phyloP scores from a whole-genome alignment of 129 eudicot genomes.

The Centrapalus pauciflorus region DNA sequence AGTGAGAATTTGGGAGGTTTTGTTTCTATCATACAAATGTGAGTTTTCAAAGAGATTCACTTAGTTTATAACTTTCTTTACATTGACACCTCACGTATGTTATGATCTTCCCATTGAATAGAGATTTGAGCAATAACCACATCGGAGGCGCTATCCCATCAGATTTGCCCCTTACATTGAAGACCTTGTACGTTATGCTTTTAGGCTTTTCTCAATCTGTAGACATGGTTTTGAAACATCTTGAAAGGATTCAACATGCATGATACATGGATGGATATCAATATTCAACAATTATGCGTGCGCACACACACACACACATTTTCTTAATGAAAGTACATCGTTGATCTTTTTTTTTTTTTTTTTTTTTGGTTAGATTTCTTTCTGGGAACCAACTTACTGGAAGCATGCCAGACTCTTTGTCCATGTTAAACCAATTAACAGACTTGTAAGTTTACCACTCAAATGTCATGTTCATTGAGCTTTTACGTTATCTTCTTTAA shows the following conservation, averaged over 20 bases:
- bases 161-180: conserved; percentile 52
- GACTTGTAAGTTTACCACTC: conserved; percentile 51
- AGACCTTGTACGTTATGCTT: conserved; percentile 56
- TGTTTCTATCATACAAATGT: conserved; percentile 62
- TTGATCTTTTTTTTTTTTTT: background rate
- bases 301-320: background rate
- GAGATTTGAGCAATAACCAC: conserved; percentile 72
- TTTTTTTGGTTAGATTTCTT: conserved; percentile 32
- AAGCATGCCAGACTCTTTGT: conserved; percentile 52
- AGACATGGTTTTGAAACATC: background rate
- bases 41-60: conserved; percentile 23
- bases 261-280: too few species aligned
- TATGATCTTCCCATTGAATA: conserved; percentile 18
- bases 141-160: conserved; percentile 75
- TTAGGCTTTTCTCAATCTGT: background rate
- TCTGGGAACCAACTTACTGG: conserved; percentile 63
- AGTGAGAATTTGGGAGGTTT: conserved; percentile 44
- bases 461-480: background rate
- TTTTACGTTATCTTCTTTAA: conserved; percentile 6
- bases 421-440: conserved; percentile 56
- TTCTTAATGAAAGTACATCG: background rate
- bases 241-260: too few species aligned
- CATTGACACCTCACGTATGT: background rate
- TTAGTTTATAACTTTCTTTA: background rate
- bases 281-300: too few species aligned